Evolutionary conservation across 768 basidiomycete species (phyloP).

Genomic region (Tylopilus rubrobrunneus): DNA sequence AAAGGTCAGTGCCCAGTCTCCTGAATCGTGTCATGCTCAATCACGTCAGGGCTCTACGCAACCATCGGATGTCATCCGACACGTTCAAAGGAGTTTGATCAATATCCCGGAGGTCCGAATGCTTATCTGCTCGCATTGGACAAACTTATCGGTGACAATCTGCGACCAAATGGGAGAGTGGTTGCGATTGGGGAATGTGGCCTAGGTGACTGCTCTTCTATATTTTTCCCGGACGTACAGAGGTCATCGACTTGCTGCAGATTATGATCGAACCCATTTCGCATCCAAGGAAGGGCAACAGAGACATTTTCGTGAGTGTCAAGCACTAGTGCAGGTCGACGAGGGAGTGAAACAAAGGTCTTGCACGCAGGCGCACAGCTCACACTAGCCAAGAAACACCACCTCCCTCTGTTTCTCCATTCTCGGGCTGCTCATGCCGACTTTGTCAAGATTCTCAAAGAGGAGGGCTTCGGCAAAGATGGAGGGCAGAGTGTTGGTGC

Average conservation of each 20-base stretch:
- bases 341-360: neutral
- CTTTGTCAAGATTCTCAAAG: conserved; percentile 58
- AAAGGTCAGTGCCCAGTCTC: conserved; percentile 36
- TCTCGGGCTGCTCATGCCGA: conserved; percentile 74
- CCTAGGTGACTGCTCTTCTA: conserved; percentile 43
- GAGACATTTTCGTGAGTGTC: conserved; percentile 54
- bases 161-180: conserved; percentile 52
- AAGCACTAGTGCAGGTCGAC: neutral
- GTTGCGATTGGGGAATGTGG: conserved; percentile 82
- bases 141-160: conserved; percentile 45
- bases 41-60: conserved; percentile 52
- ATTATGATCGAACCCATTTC: conserved; percentile 74
- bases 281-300: conserved; percentile 57
- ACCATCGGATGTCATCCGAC: conserved; percentile 84
- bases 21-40: neutral
- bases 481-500: conserved; percentile 55
- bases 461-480: conserved; percentile 58
- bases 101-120: conserved; percentile 49
- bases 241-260: conserved; percentile 31
- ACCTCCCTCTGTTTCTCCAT: conserved; percentile 78
- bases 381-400: conserved; percentile 60
- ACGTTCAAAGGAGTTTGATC: conserved; percentile 64
- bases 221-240: neutral
- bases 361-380: conserved; percentile 48
- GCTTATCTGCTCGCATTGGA: conserved; percentile 62